These are phyloP conservation scores for Coemansia sp. DNA, from an alignment of 192 early-diverging fungal genomes.

Conservation along the genomic window DNA sequence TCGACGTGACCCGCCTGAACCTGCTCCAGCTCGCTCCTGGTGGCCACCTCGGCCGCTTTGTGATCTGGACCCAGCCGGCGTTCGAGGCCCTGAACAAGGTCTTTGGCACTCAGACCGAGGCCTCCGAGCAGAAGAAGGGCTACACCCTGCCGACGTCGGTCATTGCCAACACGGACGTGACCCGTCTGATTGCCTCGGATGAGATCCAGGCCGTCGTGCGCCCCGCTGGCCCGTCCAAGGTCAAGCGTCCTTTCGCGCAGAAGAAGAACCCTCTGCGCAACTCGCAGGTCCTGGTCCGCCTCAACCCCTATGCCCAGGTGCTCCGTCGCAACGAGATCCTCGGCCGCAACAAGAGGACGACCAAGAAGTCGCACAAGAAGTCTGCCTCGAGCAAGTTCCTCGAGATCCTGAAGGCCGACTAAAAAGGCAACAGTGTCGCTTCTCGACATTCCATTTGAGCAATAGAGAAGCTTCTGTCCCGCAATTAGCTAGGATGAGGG, in stretches of 20 bases:
- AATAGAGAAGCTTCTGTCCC: too few relatives aligned
- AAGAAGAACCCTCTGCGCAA: conserved; percentile 99
- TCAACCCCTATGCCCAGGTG: conserved; percentile 95
- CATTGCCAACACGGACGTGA: conserved; percentile 91
- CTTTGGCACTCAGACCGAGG: conserved; percentile 80
- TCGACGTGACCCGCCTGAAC: conserved; percentile 86
- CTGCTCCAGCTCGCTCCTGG: conserved; percentile 97
- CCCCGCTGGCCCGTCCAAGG: conserved; percentile 68
- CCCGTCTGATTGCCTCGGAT: conserved; percentile 92
- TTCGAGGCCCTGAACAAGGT: conserved; percentile 89
- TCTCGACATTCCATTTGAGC: too few relatives aligned
- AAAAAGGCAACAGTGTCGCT: too few relatives aligned
- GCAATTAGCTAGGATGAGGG: too few relatives aligned
- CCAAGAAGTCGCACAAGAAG: conserved; percentile 56
- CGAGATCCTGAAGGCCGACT: conserved; percentile 50
- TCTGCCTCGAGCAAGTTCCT: conserved; percentile 46
- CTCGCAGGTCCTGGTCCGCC: conserved; percentile 81
- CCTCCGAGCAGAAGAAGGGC: conserved; percentile 84
- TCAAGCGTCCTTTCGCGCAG: conserved; percentile 91
- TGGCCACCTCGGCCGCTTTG: conserved; percentile 97
- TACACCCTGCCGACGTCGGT: conserved; percentile 81
- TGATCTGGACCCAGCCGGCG: conserved; percentile 96
- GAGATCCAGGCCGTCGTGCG: conserved; percentile 94
- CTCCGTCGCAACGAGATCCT: conserved; percentile 72
- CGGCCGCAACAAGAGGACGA: conserved; percentile 51